phyloP scores from a whole-genome alignment of 345 rosid genomes.

The Populus tremula region DNA sequence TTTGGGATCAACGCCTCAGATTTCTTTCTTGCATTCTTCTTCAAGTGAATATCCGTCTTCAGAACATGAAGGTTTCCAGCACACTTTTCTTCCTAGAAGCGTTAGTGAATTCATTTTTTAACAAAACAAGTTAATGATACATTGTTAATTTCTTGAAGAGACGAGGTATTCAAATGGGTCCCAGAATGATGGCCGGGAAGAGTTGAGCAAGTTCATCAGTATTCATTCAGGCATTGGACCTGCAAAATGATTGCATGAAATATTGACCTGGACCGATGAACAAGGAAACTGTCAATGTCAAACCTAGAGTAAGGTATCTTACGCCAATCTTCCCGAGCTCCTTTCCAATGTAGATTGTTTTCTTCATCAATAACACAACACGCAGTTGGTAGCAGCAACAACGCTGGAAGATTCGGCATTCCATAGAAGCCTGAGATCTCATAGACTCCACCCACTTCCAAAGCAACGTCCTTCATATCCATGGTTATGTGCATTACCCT shows the following conservation, averaged over 20 bases:
- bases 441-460: background rate
- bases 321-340: background rate
- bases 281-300: too few species aligned
- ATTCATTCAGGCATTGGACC: slow-evolving; percentile 56
- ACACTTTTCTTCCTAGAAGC: background rate
- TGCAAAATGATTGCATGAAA: slow-evolving; percentile 57
- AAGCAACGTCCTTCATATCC: background rate
- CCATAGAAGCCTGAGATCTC: background rate
- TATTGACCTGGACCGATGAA: slow-evolving; percentile 42
- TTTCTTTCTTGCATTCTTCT: background rate
- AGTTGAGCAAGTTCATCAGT: slow-evolving; percentile 29
- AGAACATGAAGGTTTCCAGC: background rate
- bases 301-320: background rate
- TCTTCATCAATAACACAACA: background rate
- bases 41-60: background rate
- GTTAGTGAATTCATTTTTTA: too few species aligned
- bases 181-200: slow-evolving; percentile 44
- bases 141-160: background rate
- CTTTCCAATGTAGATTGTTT: background rate
- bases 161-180: slow-evolving; percentile 8
- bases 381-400: background rate
- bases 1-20: background rate
- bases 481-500: background rate
- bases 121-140: background rate
- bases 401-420: background rate